These are phyloP conservation scores for Caryocar brasiliense DNA, from an alignment of 441 rosid genomes.

Conservation along the genomic window DNA sequence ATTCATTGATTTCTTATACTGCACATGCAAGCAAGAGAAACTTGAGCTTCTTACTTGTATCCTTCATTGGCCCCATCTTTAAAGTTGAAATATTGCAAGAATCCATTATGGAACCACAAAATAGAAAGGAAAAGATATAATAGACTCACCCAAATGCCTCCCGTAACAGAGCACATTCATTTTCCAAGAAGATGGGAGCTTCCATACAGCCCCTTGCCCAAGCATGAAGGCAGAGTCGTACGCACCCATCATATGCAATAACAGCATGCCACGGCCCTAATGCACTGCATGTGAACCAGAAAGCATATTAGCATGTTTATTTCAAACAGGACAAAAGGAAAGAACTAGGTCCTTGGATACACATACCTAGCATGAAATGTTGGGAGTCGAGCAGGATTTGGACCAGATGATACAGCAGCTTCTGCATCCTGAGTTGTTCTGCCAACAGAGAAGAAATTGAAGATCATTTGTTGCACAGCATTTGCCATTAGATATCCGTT, in stretches of 20 bases:
- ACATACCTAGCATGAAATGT: slow-evolving; percentile 86
- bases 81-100: no score
- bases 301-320: slow-evolving; percentile 5
- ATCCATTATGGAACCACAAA: background rate
- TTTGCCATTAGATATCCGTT: background rate
- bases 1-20: no score
- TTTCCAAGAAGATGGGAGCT: slow-evolving; percentile 93
- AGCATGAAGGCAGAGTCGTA: slow-evolving; percentile 94
- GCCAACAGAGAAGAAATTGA: slow-evolving; percentile 14
- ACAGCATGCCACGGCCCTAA: slow-evolving; percentile 97
- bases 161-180: slow-evolving; percentile 82
- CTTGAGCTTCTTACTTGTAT: no score
- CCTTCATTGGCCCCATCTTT: no score
- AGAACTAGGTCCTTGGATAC: background rate
- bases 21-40: no score
- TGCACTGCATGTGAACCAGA: slow-evolving; percentile 43
- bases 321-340: slow-evolving; percentile 1
- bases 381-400: slow-evolving; percentile 70
- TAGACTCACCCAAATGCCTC: slow-evolving; percentile 78
- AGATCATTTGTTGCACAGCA: slow-evolving; percentile 3
- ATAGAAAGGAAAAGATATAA: slow-evolving; percentile 4
- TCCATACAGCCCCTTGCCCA: slow-evolving; percentile 99
- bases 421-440: slow-evolving; percentile 47
- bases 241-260: slow-evolving; percentile 93
- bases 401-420: slow-evolving; percentile 44